Evolutionary conservation across 306 rosid species (phyloP).

Genomic region (Pyrus bretschneideri): DNA sequence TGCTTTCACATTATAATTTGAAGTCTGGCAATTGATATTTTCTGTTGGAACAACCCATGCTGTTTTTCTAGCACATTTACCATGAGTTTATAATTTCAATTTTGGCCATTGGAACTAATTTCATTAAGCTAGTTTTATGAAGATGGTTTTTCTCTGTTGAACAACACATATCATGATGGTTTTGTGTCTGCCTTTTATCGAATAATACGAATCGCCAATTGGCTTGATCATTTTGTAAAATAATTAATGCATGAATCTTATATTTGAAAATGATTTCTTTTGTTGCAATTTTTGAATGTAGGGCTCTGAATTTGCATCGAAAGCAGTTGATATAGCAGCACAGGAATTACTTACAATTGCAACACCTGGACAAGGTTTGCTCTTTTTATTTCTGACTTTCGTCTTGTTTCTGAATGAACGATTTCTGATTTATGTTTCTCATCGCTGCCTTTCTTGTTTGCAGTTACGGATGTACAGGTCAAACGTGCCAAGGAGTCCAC

Average conservation of each 20-base stretch:
- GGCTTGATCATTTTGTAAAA: neutral
- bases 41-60: neutral
- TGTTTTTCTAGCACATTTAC: neutral
- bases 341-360: constrained; percentile 69
- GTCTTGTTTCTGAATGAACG: neutral
- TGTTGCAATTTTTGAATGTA: constrained; percentile 24
- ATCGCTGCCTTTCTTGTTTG: constrained; percentile 8
- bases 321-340: constrained; percentile 74
- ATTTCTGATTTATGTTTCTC: neutral
- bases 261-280: neutral
- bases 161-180: no score
- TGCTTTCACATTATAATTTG: neutral
- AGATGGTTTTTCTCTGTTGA: neutral
- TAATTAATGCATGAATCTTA: neutral
- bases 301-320: constrained; percentile 59
- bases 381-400: neutral
- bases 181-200: neutral
- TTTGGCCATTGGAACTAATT: neutral
- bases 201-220: neutral
- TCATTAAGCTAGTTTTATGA: neutral
- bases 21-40: neutral
- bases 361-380: constrained; percentile 77
- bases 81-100: neutral
- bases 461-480: constrained; percentile 78
- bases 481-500: constrained; percentile 86